phyloP scores from a whole-genome alignment of 139 green algal species.

The Choricystis sp. region DNA sequence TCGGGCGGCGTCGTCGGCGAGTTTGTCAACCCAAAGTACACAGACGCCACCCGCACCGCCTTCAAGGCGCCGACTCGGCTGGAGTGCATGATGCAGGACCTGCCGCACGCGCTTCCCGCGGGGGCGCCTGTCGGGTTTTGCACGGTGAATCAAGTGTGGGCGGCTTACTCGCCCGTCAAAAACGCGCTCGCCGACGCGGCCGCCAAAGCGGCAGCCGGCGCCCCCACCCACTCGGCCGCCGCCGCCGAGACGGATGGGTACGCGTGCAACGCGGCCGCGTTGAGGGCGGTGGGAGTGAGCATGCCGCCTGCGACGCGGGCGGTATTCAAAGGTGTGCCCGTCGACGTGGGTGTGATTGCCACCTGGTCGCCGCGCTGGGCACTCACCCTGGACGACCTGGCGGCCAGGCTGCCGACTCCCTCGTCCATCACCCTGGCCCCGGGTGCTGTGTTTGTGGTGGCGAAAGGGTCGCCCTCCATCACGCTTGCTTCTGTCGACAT shows the following conservation, averaged over 20 bases:
- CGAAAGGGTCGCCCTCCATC: background rate
- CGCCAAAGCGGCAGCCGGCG: constrained; percentile 57
- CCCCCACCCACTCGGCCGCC: constrained; percentile 79
- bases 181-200: constrained; percentile 73
- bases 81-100: constrained; percentile 99
- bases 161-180: constrained; percentile 92
- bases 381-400: background rate
- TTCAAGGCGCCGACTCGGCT: constrained; percentile 93
- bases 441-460: background rate
- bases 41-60: constrained; percentile 57
- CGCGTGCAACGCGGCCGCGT: constrained; percentile 23
- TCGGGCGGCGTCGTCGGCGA: constrained; percentile 78
- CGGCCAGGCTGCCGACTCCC: background rate
- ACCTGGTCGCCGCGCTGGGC: background rate
- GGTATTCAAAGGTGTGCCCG: background rate
- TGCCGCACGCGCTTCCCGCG: constrained; percentile 52
- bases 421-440: background rate
- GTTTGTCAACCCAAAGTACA: constrained; percentile 99
- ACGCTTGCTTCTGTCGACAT: constrained; percentile 27
- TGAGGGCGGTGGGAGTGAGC: background rate
- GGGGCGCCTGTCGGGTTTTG: constrained; percentile 81
- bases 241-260: constrained; percentile 71
- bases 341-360: background rate
- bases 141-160: constrained; percentile 83
- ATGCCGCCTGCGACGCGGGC: background rate